Evolutionary conservation across 2,329 filamentous ascomycete species (phyloP).

Genomic region (Colletotrichum sp.): DNA sequence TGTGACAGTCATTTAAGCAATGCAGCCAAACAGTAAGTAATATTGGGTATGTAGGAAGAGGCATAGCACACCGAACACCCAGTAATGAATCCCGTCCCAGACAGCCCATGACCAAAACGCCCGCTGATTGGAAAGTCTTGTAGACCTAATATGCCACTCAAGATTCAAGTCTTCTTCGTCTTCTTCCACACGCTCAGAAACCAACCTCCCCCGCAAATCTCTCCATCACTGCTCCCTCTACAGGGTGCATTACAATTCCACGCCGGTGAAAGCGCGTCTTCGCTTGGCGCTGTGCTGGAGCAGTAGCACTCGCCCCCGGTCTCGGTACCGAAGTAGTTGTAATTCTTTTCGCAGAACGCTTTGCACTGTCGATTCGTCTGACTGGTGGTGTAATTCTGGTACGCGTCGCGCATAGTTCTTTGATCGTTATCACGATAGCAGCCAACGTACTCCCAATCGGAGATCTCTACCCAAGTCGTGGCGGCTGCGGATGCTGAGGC

Average conservation of each 20-base stretch:
- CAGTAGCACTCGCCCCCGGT: neutral
- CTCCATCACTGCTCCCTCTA: neutral
- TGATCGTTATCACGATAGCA: neutral
- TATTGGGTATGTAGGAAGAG: neutral
- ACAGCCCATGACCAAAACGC: neutral
- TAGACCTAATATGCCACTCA: fast-evolving
- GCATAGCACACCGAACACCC: neutral
- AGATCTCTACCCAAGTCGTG: neutral
- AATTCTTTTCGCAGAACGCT: neutral
- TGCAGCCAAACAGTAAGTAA: neutral
- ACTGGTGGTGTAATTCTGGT: neutral
- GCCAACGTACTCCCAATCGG: neutral
- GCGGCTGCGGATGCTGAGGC: neutral
- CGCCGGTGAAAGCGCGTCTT: neutral
- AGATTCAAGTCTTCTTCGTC: neutral
- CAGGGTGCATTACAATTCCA: neutral
- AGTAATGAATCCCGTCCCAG: neutral
- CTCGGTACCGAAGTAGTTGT: neutral
- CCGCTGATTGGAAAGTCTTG: neutral
- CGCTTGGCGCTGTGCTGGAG: neutral
- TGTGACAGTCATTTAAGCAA: neutral
- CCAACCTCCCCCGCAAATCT: neutral
- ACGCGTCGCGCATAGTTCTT: neutral
- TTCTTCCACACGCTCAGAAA: neutral
- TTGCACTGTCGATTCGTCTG: neutral